Conservation (phyloP, 2,329 filamentous ascomycete genomes). For the Pseudogymnoascus pannorum region DNA sequence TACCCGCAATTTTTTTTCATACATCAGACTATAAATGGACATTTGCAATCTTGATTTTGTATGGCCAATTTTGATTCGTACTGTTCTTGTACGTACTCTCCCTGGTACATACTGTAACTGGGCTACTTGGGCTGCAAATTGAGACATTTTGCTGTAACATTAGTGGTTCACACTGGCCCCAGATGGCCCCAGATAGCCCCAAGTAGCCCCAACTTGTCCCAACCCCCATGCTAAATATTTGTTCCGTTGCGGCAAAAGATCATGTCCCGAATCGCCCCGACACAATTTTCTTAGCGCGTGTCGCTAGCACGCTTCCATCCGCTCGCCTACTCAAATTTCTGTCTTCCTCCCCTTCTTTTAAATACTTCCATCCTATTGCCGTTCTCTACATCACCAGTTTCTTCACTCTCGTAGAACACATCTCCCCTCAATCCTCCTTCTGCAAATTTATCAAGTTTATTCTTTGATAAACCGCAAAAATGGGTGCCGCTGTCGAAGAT, state of each 20-base stretch:
- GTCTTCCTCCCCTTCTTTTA: constrained; percentile 19
- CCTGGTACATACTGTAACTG: no score
- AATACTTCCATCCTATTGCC: constrained; percentile 9
- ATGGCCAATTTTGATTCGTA: constrained; percentile 2
- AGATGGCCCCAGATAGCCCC: not conserved
- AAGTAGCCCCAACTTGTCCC: not conserved
- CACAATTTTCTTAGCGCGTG: constrained; percentile 7
- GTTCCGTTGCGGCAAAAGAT: constrained; percentile 2
- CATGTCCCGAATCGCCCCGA: constrained; percentile 7
- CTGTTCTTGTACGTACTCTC: no score
- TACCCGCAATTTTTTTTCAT: not conserved
- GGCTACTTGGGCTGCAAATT: not conserved
- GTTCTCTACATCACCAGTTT: constrained; percentile 10
- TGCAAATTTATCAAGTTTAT: constrained; percentile 29
- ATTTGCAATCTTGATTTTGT: not conserved
- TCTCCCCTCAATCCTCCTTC: constrained; percentile 56
- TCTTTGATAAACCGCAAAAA: constrained; percentile 35
- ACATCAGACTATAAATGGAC: constrained; percentile 1
- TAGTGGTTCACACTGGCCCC: not conserved
- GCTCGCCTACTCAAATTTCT: constrained; percentile 10
- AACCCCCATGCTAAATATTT: not conserved
- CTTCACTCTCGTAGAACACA: constrained; percentile 29
- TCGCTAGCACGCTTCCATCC: constrained; percentile 6
- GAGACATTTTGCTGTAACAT: constrained; percentile 6
- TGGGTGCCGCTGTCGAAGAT: constrained; percentile 26